These are phyloP conservation scores for Comarum palustre DNA, from an alignment of 306 rosid genomes.

Conservation along the genomic window DNA sequence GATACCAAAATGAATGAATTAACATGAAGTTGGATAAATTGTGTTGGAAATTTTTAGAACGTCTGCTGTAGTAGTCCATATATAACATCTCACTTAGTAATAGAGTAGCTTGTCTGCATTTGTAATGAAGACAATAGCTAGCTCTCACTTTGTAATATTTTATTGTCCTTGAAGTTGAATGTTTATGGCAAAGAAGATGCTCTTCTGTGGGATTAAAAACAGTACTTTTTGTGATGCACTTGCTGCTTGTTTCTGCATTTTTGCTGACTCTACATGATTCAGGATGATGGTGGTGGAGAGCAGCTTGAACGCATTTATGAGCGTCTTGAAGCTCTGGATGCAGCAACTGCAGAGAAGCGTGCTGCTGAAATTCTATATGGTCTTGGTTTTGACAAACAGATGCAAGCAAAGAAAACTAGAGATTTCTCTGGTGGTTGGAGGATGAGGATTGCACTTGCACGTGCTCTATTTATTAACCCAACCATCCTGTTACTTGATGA, in stretches of 20 bases:
- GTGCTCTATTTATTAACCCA: conserved; percentile 91
- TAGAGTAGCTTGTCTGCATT: too few relatives aligned
- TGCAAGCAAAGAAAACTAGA: conserved; percentile 86
- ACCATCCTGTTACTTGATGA: conserved; percentile 92
- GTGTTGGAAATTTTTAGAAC: too few relatives aligned
- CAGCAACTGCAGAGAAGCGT: conserved; percentile 95
- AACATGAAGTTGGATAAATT: too few relatives aligned
- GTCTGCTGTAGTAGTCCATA: too few relatives aligned
- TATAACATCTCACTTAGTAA: too few relatives aligned
- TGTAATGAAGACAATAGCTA: too few relatives aligned
- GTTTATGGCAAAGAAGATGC: not conserved
- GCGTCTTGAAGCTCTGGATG: conserved; percentile 86
- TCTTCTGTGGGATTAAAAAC: not conserved
- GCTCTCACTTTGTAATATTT: too few relatives aligned
- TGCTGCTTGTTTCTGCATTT: not conserved
- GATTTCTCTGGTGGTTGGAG: conserved; percentile 99
- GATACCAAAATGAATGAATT: too few relatives aligned
- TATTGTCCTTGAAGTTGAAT: not conserved
- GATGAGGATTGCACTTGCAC: conserved; percentile 97
- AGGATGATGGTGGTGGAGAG: conserved; percentile 99
- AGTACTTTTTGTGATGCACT: not conserved
- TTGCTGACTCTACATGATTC: not conserved
- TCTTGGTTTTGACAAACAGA: conserved; percentile 87
- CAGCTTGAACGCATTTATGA: conserved; percentile 85
- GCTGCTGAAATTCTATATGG: conserved; percentile 95